A percentile compares a stretch with the other conserved stretches of the same genome.
These are phyloP conservation scores for Spergularia azorica DNA, from an alignment of 179 eudicot species.

Conservation along the genomic window DNA sequence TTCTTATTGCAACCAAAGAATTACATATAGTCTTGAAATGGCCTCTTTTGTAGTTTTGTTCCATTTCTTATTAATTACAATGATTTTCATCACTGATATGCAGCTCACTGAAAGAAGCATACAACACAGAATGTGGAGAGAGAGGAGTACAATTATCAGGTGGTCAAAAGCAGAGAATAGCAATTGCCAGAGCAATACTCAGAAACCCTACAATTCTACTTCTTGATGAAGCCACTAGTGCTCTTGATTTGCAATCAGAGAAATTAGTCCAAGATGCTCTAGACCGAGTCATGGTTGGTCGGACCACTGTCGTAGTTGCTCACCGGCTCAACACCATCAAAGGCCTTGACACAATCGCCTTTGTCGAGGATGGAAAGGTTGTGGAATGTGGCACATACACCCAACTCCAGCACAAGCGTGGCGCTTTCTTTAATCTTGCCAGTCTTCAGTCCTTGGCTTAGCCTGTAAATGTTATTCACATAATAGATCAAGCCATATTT, in stretches of 20 bases:
- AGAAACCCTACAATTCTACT: conserved; percentile 36
- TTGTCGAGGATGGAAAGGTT: conserved; percentile 43
- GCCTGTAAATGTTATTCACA: background rate
- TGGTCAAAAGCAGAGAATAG: conserved; percentile 48
- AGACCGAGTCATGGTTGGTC: conserved; percentile 38
- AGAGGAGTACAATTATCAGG: conserved; percentile 50
- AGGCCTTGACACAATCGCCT: conserved; percentile 38
- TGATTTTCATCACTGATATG: background rate
- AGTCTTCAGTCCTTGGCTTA: conserved; percentile 46
- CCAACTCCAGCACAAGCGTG: conserved; percentile 53
- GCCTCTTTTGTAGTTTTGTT: too few species aligned
- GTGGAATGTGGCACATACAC: conserved; percentile 42
- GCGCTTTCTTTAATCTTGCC: conserved; percentile 83
- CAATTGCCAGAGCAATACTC: conserved; percentile 48
- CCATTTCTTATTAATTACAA: background rate
- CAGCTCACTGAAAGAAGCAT: conserved; percentile 43
- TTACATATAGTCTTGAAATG: too few species aligned
- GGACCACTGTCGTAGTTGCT: conserved; percentile 45
- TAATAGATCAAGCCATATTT: background rate
- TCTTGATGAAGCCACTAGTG: conserved; percentile 52
- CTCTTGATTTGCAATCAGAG: conserved; percentile 44
- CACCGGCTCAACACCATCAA: conserved; percentile 50
- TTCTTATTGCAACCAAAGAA: too few species aligned
- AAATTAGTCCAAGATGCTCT: conserved; percentile 42
- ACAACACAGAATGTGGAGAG: conserved; percentile 44